Percentiles rank a stretch among this genome's conserved stretches.
Evolutionary conservation across 345 rosid genomes (phyloP).

Genomic region (Arabidopsis suecica): DNA sequence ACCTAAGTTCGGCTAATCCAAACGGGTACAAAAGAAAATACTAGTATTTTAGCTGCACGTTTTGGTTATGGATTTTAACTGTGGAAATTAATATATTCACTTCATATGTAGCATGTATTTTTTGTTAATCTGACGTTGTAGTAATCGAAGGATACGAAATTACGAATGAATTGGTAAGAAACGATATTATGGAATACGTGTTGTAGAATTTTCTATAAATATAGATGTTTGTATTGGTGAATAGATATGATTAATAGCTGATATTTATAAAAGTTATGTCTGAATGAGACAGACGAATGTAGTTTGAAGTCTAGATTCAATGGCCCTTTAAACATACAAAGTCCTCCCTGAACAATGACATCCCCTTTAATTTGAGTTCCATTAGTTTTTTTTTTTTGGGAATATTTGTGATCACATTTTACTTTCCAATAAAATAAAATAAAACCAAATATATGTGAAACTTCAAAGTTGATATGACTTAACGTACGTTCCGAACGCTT

Average conservation of each 20-base stretch:
- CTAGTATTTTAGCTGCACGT: neutral
- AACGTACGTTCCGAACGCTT: constrained; percentile 6
- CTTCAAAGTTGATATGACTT: constrained; percentile 15
- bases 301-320: constrained; percentile 44
- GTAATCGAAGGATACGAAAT: neutral
- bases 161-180: neutral
- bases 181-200: neutral
- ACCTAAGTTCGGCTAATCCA: neutral
- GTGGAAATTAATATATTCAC: neutral
- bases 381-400: neutral
- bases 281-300: constrained; percentile 33
- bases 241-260: neutral
- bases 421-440: neutral
- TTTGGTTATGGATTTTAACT: neutral
- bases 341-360: constrained; percentile 44
- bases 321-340: constrained; percentile 37
- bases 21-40: neutral
- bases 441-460: neutral
- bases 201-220: neutral
- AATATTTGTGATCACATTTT: neutral
- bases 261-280: constrained; percentile 24
- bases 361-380: constrained; percentile 18
- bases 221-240: neutral
- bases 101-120: neutral
- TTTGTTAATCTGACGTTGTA: neutral